Percentiles rank a stretch among this genome's conserved stretches.
These are phyloP conservation scores for Nakazawaea sp. DNA, from an alignment of 805 yeast species.

Conservation along the genomic window DNA sequence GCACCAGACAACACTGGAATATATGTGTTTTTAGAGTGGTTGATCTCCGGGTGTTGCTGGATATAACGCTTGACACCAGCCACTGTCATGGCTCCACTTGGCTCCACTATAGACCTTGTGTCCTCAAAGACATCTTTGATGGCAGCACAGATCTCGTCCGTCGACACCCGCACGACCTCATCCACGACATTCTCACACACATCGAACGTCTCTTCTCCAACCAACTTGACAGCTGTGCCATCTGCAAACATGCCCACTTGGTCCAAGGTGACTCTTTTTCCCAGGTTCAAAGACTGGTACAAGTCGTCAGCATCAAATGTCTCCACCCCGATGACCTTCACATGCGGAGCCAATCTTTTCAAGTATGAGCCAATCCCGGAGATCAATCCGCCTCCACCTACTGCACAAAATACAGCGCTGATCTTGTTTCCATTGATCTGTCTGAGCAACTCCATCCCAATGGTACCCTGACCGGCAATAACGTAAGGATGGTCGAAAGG, in stretches of 20 bases:
- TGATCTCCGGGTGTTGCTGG: slow-evolving; percentile 57
- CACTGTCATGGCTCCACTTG: slow-evolving; percentile 93
- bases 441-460: slow-evolving; percentile 86
- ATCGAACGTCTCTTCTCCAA: slow-evolving; percentile 90
- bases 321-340: slow-evolving; percentile 92
- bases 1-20: slow-evolving; percentile 93
- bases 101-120: slow-evolving; percentile 89
- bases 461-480: slow-evolving; percentile 98
- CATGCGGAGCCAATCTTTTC: slow-evolving; percentile 96
- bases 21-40: slow-evolving; percentile 64
- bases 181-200: slow-evolving; percentile 73
- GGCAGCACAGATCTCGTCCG: slow-evolving; percentile 94
- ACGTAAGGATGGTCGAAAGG: slow-evolving; percentile 98
- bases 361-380: slow-evolving; percentile 88
- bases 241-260: slow-evolving; percentile 97
- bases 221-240: slow-evolving; percentile 90
- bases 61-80: slow-evolving; percentile 91
- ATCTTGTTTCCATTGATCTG: slow-evolving; percentile 75
- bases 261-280: slow-evolving; percentile 48
- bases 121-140: slow-evolving; percentile 95
- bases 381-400: slow-evolving; percentile 96
- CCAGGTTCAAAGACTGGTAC: slow-evolving; percentile 55
- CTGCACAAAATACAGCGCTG: slow-evolving; percentile 83
- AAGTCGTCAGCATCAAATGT: slow-evolving; percentile 95
- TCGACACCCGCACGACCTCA: slow-evolving; percentile 75